These are phyloP conservation scores for Penicillium sp. DNA, from an alignment of 2,329 filamentous ascomycete genomes.

Conservation along the genomic window DNA sequence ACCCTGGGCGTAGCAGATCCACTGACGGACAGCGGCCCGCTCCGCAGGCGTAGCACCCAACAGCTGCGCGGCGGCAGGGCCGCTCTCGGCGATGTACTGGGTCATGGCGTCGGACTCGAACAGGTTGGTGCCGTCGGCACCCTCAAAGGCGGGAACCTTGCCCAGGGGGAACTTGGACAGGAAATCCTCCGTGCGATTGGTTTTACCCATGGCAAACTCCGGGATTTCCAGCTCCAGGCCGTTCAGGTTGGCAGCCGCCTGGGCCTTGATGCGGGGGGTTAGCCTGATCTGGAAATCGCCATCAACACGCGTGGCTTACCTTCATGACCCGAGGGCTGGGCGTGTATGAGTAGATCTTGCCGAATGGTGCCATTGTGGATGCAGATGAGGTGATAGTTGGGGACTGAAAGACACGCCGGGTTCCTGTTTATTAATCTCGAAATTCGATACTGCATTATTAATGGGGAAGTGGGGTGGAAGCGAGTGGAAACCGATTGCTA, in stretches of 20 bases:
- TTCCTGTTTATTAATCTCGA: not conserved
- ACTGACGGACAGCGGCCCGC: constrained; percentile 46
- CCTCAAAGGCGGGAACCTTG: constrained; percentile 52
- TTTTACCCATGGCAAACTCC: constrained; percentile 43
- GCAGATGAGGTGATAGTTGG: constrained; percentile 8
- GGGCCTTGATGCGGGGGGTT: constrained; percentile 18
- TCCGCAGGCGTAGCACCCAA: constrained; percentile 44
- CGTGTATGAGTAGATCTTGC: constrained; percentile 22
- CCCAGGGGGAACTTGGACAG: constrained; percentile 53
- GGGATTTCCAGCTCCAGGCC: constrained; percentile 27
- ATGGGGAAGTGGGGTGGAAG: constrained; percentile 8
- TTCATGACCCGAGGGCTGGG: constrained; percentile 24
- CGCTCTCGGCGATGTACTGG: constrained; percentile 48
- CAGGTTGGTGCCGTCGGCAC: constrained; percentile 48
- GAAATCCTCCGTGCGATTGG: constrained; percentile 48
- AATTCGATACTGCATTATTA: not conserved
- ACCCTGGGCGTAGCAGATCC: constrained; percentile 45
- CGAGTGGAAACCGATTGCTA: constrained; percentile 16
- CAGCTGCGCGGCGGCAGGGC: constrained; percentile 46
- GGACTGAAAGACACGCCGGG: not conserved
- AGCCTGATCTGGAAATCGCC: not conserved
- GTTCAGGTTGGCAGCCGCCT: constrained; percentile 38
- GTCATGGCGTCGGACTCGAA: constrained; percentile 50
- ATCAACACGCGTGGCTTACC: constrained; percentile 4
- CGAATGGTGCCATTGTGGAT: constrained; percentile 25